These are phyloP conservation scores for Beauveria asiatica DNA, from an alignment of 2,329 filamentous ascomycete species.

Conservation along the genomic window DNA sequence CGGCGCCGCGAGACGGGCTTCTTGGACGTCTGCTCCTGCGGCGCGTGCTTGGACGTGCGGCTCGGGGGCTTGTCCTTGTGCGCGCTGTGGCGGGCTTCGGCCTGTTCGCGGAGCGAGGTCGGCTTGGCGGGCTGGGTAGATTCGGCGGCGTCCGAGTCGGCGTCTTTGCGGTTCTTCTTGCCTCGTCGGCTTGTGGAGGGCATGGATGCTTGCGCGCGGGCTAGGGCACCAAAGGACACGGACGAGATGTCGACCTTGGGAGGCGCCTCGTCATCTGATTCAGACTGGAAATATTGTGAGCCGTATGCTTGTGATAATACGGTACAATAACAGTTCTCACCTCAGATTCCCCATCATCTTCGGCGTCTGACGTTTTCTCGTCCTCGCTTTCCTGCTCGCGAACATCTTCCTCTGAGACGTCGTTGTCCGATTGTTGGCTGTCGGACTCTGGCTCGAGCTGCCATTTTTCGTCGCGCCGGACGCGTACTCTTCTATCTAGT, in stretches of 20 bases:
- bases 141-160: constrained; percentile 16
- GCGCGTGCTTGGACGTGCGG: constrained; percentile 75
- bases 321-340: constrained; percentile 13
- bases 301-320: no score
- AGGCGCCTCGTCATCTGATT: constrained; percentile 23
- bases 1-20: constrained; percentile 74
- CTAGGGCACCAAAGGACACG: constrained; percentile 84
- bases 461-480: constrained; percentile 35
- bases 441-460: constrained; percentile 26
- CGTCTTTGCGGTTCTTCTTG: constrained; percentile 22
- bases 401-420: constrained; percentile 21
- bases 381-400: constrained; percentile 22
- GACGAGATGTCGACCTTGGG: constrained; percentile 40
- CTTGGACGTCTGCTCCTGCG: constrained; percentile 73
- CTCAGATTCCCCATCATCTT: constrained; percentile 23
- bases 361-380: constrained; percentile 20
- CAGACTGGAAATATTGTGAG: constrained; percentile 14
- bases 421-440: constrained; percentile 18
- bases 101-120: constrained; percentile 26
- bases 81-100: constrained; percentile 14
- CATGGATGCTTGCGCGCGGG: constrained; percentile 71
- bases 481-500: constrained; percentile 35
- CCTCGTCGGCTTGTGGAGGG: constrained; percentile 22
- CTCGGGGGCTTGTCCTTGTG: constrained; percentile 6
- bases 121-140: background rate